Percentiles rank a stretch among this genome's conserved stretches.
phyloP scores from a whole-genome alignment of 148 eudicot genomes.

The Limonium bicolor region DNA sequence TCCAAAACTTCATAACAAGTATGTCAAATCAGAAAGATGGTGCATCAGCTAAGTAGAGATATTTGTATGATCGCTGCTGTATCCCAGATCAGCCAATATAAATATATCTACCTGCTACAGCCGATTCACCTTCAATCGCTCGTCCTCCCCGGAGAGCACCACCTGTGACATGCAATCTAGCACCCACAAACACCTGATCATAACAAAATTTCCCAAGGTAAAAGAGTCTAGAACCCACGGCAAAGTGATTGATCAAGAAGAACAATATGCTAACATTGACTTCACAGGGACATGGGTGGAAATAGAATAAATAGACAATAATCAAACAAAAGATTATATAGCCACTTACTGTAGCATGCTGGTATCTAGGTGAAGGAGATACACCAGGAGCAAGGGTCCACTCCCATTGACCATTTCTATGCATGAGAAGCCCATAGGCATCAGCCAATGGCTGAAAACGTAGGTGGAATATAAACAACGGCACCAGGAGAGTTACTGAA shows the following conservation, averaged over 20 bases:
- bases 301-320: background rate
- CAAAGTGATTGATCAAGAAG: no score
- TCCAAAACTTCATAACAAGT: slow-evolving; percentile 54
- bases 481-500: background rate
- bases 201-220: no score
- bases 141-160: slow-evolving; percentile 99
- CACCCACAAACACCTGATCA: slow-evolving; percentile 87
- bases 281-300: background rate
- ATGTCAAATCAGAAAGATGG: background rate
- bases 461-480: background rate
- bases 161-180: slow-evolving; percentile 95
- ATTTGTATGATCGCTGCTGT: slow-evolving; percentile 1
- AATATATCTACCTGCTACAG: slow-evolving; percentile 64
- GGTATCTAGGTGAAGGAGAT: slow-evolving; percentile 96
- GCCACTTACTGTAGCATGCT: slow-evolving; percentile 91
- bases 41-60: background rate
- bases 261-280: background rate
- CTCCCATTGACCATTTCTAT: slow-evolving; percentile 99
- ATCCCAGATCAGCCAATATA: background rate
- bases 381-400: slow-evolving; percentile 99
- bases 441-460: slow-evolving; percentile 69
- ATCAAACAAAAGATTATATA: background rate
- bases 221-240: no score
- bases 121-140: slow-evolving; percentile 97
- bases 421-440: slow-evolving; percentile 98